Conservation (phyloP, 2,329 filamentous ascomycete genomes). For the Juglanconis oblonga region DNA sequence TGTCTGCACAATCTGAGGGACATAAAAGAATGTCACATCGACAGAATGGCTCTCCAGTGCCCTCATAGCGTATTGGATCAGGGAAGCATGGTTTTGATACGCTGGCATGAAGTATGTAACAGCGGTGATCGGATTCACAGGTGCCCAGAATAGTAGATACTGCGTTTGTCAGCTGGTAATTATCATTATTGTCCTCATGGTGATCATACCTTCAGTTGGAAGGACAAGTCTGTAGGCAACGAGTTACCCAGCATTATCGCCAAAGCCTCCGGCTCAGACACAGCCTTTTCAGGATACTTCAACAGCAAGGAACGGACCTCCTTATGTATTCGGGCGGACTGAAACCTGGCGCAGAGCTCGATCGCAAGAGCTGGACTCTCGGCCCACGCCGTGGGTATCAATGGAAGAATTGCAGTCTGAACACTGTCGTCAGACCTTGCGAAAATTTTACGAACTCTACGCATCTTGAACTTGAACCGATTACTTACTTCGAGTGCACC, state of each 20-base stretch:
- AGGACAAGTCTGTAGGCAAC: constrained; percentile 74
- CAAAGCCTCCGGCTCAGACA: constrained; percentile 78
- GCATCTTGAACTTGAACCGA: background rate
- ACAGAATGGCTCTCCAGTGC: constrained; percentile 90
- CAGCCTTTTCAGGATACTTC: constrained; percentile 78
- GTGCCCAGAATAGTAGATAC: constrained; percentile 90
- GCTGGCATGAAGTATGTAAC: constrained; percentile 90
- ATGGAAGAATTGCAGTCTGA: constrained; percentile 54
- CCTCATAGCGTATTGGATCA: constrained; percentile 95
- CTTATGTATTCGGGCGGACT: constrained; percentile 66
- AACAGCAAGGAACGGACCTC: constrained; percentile 80
- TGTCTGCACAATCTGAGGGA: constrained; percentile 95
- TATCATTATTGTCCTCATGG: constrained; percentile 15
- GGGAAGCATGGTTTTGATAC: constrained; percentile 86
- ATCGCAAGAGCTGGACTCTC: constrained; percentile 86
- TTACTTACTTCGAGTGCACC: constrained; percentile 36
- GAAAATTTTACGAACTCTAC: background rate
- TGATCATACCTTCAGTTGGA: constrained; percentile 71
- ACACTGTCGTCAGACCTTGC: constrained; percentile 19
- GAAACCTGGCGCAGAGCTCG: constrained; percentile 76
- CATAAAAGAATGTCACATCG: constrained; percentile 98
- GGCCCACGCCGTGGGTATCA: constrained; percentile 81
- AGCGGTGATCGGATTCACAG: constrained; percentile 89
- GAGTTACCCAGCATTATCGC: constrained; percentile 75
- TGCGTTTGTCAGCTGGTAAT: constrained; percentile 33